A percentile compares a stretch with the other conserved stretches of the same genome.
These are phyloP conservation scores for Hygrophorus russula DNA, from an alignment of 768 basidiomycete species.

Conservation along the genomic window DNA sequence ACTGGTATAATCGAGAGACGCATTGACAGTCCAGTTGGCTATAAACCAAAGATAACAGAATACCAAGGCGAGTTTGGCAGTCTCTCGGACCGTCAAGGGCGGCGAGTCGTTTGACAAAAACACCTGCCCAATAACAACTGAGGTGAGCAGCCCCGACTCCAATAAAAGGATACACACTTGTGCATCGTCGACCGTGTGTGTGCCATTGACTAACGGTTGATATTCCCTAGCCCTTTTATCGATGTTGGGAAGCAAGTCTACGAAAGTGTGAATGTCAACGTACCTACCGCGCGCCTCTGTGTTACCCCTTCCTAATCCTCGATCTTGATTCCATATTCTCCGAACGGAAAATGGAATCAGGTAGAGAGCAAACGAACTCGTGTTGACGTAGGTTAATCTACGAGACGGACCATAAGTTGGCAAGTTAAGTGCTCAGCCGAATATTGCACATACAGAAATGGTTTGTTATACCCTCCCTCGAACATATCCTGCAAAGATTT, in stretches of 20 bases:
- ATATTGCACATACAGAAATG: constrained; percentile 56
- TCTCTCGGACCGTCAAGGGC: constrained; percentile 58
- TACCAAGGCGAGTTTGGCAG: constrained; percentile 60
- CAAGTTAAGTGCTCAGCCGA: not conserved
- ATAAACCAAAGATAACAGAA: constrained; percentile 92
- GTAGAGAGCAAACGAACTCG: constrained; percentile 79
- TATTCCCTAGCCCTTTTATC: constrained; percentile 13
- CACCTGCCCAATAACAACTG: not conserved
- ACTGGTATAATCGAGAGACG: constrained; percentile 74
- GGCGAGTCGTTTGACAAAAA: not conserved
- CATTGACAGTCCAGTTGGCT: constrained; percentile 89
- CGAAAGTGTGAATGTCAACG: not conserved
- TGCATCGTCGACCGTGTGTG: constrained; percentile 6
- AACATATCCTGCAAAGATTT: constrained; percentile 30
- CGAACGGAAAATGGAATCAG: constrained; percentile 51
- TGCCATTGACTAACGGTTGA: constrained; percentile 15
- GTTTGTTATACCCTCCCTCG: constrained; percentile 69
- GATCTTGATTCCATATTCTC: constrained; percentile 12
- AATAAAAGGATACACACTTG: constrained; percentile 7
- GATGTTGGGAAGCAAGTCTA: not conserved
- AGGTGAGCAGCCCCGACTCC: not conserved
- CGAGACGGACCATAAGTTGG: constrained; percentile 1
- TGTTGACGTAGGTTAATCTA: constrained; percentile 86
- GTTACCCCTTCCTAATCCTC: constrained; percentile 7
- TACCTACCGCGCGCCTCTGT: constrained; percentile 6